These are phyloP conservation scores for Aphanomyces euteiches DNA, from an alignment of 352 stramenopile genomes.

Conservation along the genomic window DNA sequence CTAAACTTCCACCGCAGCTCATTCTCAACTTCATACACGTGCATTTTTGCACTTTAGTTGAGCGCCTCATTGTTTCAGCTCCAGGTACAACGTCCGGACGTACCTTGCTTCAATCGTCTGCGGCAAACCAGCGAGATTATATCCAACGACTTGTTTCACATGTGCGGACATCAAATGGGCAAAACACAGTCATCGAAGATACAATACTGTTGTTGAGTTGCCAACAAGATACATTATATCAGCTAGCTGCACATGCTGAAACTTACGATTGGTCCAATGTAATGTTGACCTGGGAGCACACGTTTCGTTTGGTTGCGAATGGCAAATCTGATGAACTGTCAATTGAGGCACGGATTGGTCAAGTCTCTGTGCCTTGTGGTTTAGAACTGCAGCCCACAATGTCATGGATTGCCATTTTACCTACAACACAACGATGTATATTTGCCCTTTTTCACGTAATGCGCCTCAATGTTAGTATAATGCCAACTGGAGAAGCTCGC, in stretches of 20 bases:
- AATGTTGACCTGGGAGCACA: neutral
- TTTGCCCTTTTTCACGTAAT: constrained; percentile 14
- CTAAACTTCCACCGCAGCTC: neutral
- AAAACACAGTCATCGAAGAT: neutral
- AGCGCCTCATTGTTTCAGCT: neutral
- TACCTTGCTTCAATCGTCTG: neutral
- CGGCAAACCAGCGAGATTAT: neutral
- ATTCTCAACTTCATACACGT: neutral
- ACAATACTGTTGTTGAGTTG: constrained; percentile 4
- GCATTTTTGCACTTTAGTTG: neutral
- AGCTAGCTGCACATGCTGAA: neutral
- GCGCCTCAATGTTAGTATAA: neutral
- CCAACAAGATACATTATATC: neutral
- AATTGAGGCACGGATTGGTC: neutral
- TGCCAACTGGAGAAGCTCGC: neutral
- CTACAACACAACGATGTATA: neutral
- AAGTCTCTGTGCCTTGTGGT: neutral
- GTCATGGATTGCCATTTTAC: constrained; percentile 5
- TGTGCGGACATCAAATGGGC: neutral
- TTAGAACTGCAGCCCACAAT: constrained; percentile 2
- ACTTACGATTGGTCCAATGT: constrained; percentile 15
- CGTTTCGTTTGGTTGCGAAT: neutral
- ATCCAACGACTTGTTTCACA: neutral
- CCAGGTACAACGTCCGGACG: neutral
- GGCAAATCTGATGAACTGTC: neutral